These are phyloP conservation scores for Gastrolobium bilobum DNA, from an alignment of 306 rosid genomes.

Conservation along the genomic window DNA sequence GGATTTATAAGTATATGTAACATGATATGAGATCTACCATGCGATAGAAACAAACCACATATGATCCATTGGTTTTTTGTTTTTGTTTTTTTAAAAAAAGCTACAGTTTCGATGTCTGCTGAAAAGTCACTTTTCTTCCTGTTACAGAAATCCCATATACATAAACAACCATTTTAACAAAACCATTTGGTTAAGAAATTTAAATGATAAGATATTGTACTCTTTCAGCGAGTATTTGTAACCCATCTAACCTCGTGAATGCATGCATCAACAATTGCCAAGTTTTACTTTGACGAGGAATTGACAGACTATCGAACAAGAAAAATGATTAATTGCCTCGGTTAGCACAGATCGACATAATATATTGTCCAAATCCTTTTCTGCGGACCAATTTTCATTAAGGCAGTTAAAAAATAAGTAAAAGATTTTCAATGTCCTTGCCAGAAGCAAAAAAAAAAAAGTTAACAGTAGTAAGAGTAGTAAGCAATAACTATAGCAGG, in stretches of 20 bases:
- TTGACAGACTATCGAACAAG: conserved; percentile 3
- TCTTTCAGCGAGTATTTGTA: not conserved
- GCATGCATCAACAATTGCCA: conserved; percentile 13
- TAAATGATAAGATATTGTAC: not conserved
- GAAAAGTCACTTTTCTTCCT: no score
- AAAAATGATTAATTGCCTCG: not conserved
- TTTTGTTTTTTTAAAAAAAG: no score
- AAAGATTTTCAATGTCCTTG: not conserved
- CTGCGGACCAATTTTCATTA: not conserved
- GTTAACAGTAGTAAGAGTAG: not conserved
- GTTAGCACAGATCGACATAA: no score
- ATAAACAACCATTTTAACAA: not conserved
- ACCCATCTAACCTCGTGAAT: not conserved
- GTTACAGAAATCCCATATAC: no score
- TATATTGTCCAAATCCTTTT: no score
- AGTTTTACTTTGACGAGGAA: not conserved
- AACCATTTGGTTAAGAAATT: conserved; percentile 5
- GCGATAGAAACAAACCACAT: no score
- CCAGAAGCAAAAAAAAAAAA: not conserved
- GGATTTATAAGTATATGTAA: no score
- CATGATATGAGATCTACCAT: no score
- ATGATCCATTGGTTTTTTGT: no score
- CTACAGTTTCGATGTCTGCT: no score
- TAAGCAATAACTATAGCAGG: not conserved
- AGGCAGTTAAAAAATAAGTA: not conserved